Conservation (phyloP, 2,329 filamentous ascomycete genomes). For the Metarhizium brunneum region DNA sequence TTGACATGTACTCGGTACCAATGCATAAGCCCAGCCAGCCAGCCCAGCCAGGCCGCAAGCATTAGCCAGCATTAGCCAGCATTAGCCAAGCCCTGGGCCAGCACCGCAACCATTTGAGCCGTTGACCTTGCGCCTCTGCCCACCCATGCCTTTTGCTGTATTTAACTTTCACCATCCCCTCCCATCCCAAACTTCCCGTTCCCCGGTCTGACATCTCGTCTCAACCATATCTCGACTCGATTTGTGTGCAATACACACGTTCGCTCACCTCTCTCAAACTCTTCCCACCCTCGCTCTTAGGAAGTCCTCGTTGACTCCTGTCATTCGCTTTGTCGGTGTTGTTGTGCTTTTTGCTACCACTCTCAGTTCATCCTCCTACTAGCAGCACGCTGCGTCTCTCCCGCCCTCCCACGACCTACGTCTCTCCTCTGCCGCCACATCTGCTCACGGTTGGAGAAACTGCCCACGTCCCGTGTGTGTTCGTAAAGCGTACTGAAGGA, state of each 20-base stretch:
- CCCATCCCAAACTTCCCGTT: background rate
- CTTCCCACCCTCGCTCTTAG: constrained; percentile 34
- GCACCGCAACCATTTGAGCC: background rate
- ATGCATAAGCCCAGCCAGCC: background rate
- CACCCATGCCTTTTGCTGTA: background rate
- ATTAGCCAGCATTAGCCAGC: background rate
- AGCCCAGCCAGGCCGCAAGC: background rate
- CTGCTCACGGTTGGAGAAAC: background rate
- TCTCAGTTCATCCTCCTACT: constrained; percentile 18
- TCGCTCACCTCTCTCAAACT: constrained; percentile 39
- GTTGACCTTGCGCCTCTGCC: background rate
- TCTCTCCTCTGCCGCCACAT: background rate
- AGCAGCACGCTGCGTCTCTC: background rate
- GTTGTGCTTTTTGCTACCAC: constrained; percentile 40
- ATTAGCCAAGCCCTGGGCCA: background rate
- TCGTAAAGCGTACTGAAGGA: background rate
- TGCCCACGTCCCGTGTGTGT: background rate
- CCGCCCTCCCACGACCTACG: background rate
- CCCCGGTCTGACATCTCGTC: constrained; percentile 6
- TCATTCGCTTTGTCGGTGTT: constrained; percentile 57
- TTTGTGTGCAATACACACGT: constrained; percentile 24
- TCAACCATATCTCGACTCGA: constrained; percentile 5
- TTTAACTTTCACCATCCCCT: constrained; percentile 10
- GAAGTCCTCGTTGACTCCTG: constrained; percentile 68
- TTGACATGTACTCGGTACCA: background rate